A percentile compares a stretch with the other conserved stretches of the same genome.
phyloP scores from a whole-genome alignment of 2,329 filamentous ascomycete species.

The Sporothrix curviconia region DNA sequence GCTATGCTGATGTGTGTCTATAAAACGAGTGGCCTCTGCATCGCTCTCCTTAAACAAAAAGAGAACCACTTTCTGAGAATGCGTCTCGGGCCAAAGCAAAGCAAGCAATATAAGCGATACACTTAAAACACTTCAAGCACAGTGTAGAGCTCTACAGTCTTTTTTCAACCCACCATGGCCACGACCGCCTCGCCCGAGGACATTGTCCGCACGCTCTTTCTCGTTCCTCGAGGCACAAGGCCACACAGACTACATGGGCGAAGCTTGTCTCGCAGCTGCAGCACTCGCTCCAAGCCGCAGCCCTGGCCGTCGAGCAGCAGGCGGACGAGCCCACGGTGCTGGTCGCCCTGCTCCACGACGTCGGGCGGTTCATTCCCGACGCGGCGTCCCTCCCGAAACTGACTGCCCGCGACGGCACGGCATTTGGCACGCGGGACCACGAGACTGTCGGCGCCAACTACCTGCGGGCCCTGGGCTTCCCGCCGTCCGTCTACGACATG shows the following conservation, averaged over 20 bases:
- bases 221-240: constrained; percentile 1
- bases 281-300: constrained; percentile 7
- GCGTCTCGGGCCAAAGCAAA: too few species aligned
- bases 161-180: too few species aligned
- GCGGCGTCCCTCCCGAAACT: neutral
- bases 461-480: neutral
- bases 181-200: neutral
- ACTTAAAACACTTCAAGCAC: too few species aligned
- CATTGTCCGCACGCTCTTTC: neutral
- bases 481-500: neutral
- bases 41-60: too few species aligned
- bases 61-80: too few species aligned
- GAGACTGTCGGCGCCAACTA: constrained; percentile 8
- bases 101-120: too few species aligned
- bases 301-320: neutral
- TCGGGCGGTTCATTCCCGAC: constrained; percentile 7
- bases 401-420: neutral
- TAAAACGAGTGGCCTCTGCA: too few species aligned
- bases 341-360: constrained; percentile 11
- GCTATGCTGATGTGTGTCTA: too few species aligned
- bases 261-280: constrained; percentile 9
- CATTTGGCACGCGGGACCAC: constrained; percentile 5
- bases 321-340: constrained; percentile 4
- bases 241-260: constrained; percentile 10
- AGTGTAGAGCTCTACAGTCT: too few species aligned